Evolutionary conservation across 1,139 yeast genomes (phyloP).

Genomic region (Hyphopichia buzzinii): DNA sequence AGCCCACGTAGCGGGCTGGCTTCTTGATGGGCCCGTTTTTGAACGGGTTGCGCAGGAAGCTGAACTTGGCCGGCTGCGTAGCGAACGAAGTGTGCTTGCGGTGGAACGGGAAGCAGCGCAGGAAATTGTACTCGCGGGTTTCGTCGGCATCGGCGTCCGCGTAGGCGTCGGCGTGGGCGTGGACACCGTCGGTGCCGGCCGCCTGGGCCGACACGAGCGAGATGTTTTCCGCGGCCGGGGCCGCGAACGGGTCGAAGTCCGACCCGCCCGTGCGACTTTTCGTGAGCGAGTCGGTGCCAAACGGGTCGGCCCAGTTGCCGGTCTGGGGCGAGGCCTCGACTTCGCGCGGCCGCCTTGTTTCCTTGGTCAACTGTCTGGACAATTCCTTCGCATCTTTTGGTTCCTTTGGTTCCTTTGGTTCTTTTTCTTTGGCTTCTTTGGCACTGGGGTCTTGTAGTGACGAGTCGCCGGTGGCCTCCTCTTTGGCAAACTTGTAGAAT

Average conservation of each 20-base stretch:
- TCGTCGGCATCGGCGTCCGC: conserved; percentile 24
- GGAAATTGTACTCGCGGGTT: conserved; percentile 62
- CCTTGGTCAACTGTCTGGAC: neutral
- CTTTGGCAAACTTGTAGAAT: conserved; percentile 44
- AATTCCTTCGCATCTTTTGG: neutral
- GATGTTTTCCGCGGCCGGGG: neutral
- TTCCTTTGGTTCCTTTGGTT: neutral
- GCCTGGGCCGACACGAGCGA: neutral
- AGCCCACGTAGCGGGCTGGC: conserved; percentile 46
- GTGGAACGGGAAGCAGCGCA: conserved; percentile 80
- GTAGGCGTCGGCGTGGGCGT: conserved; percentile 6
- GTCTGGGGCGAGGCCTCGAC: neutral
- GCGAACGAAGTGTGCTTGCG: conserved; percentile 63
- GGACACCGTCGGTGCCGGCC: neutral
- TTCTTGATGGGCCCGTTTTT: conserved; percentile 40
- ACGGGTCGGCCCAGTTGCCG: too few relatives aligned
- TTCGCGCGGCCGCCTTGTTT: neutral
- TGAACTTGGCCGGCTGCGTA: conserved; percentile 57
- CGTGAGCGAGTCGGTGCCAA: too few relatives aligned
- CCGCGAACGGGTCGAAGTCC: neutral
- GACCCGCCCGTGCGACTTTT: neutral
- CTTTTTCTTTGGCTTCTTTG: neutral
- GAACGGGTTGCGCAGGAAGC: conserved; percentile 33
- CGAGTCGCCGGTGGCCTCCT: conserved; percentile 20
- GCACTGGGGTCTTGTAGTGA: conserved; percentile 3